Evolutionary conservation across 306 rosid genomes (phyloP).

Genomic region (Quercus dentata): DNA sequence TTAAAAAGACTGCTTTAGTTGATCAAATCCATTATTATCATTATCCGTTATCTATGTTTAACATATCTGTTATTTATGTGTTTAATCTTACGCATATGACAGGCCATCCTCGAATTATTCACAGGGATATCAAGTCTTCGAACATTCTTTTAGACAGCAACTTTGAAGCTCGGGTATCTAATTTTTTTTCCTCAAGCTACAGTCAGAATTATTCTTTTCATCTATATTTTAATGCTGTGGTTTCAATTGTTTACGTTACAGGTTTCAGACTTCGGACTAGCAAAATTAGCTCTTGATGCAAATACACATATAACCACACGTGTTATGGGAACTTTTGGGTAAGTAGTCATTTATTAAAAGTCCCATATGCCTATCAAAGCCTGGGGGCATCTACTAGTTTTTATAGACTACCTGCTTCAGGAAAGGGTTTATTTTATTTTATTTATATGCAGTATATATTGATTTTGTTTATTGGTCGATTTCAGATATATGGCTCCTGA

Average conservation of each 20-base stretch:
- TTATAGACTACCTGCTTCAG: background rate
- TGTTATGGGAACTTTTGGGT: conserved; percentile 98
- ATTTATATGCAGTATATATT: background rate
- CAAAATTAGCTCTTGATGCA: conserved; percentile 77
- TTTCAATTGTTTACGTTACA: conserved; percentile 24
- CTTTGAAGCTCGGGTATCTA: conserved; percentile 78
- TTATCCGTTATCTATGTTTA: conserved; percentile 4
- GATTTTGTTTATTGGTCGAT: background rate
- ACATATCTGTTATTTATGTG: conserved; percentile 7
- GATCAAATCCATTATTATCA: background rate
- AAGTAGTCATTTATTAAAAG: conserved; percentile 12
- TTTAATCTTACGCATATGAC: conserved; percentile 25
- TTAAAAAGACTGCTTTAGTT: background rate
- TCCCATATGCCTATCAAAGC: background rate
- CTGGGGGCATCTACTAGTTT: background rate
- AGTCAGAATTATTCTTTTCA: background rate
- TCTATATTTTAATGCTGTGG: conserved; percentile 6
- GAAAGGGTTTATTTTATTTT: background rate
- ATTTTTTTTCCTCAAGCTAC: background rate
- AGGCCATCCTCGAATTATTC: conserved; percentile 94
- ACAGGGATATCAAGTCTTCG: conserved; percentile 94
- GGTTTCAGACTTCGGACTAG: conserved; percentile 98
- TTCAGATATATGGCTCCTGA: conserved; percentile 92
- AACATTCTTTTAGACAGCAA: conserved; percentile 84
- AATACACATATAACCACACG: conserved; percentile 79